Percentiles rank a stretch among this genome's conserved stretches.
phyloP scores from a whole-genome alignment of 2,329 filamentous ascomycete species.

The Zasmidium citrigriseum region DNA sequence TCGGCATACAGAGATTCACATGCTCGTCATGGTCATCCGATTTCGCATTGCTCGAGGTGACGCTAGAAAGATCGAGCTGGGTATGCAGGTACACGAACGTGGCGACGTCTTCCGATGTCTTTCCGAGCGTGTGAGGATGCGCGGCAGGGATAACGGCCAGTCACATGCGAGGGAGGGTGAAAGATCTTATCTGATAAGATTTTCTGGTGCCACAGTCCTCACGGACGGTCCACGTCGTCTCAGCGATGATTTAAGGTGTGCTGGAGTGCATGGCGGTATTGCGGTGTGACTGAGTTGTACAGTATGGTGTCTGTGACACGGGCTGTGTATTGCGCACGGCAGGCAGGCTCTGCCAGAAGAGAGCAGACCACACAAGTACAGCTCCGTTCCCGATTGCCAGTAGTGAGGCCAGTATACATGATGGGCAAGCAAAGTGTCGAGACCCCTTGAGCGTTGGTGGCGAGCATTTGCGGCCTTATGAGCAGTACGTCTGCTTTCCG shows the following conservation, averaged over 20 bases:
- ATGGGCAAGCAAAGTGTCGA: too few relatives aligned
- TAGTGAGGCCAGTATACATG: too few relatives aligned
- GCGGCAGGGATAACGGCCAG: neutral
- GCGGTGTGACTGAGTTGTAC: too few relatives aligned
- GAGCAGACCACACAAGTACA: too few relatives aligned
- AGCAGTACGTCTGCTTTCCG: too few relatives aligned
- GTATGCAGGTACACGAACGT: neutral
- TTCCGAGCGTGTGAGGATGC: neutral
- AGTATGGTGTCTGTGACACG: too few relatives aligned
- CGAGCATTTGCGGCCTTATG: too few relatives aligned
- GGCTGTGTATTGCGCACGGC: too few relatives aligned
- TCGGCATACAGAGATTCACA: neutral
- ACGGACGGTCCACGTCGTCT: neutral
- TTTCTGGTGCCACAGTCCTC: neutral
- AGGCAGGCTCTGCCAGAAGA: too few relatives aligned
- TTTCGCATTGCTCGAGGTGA: neutral
- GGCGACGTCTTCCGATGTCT: neutral
- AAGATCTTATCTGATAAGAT: conserved; percentile 4
- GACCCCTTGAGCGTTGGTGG: too few relatives aligned
- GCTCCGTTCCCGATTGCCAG: too few relatives aligned
- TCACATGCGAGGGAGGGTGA: neutral
- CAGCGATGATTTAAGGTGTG: neutral
- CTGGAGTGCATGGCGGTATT: neutral
- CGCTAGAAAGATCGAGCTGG: conserved; percentile 2
- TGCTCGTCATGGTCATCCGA: neutral